Evolutionary conservation across 192 early-diverging fungal genomes (phyloP), one percentile per base, ranked within the genome.

Genomic region (Backusella psychrophila): DNA sequence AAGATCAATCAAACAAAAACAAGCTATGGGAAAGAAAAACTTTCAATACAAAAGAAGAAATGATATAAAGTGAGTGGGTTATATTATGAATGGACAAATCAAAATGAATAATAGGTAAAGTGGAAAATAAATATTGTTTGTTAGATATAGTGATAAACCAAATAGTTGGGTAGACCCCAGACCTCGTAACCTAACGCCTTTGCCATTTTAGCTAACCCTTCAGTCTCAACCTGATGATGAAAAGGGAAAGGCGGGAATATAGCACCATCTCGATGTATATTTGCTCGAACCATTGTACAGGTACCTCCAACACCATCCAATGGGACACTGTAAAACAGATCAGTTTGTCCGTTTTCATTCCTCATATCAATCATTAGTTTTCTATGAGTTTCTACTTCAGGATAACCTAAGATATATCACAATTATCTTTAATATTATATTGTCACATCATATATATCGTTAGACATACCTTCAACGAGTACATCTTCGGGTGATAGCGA

Each of bases 201-300:
- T 66, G 91, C 91, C 76, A 92, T 88, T 75, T 90, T 93, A 15
- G 90, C 92, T 75, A 93, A 83, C 0, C 91, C 92, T 82, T 93
- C 92, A 39, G 90, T 92, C 75, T 93, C 92, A 6, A 93, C 88
- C 69, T 89, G 85, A 71, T 92, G 92, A 35, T 89, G 85, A 21
- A 89, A 87, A 42, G 90, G 84, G 73, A 86, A 86, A 1, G 88
- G 75, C 0, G 92, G 91, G 65, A 92, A 93, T 4, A 84, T 84
- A 31, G 90, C 87, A 2, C 91, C 92, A 38, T 87, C 85, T 1
- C 91, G 91, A 76, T 93, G 92, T 15, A 91, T 88, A 17, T 81
- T 72, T 9, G 90, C 88, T 66, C 88, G 88, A 29, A 93, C 89
- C 33, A 93, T 78, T 1, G 90, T 89, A 63, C 90, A 91, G 0